Conservation (phyloP, 345 rosid genomes). For the Ceriops tagal region DNA sequence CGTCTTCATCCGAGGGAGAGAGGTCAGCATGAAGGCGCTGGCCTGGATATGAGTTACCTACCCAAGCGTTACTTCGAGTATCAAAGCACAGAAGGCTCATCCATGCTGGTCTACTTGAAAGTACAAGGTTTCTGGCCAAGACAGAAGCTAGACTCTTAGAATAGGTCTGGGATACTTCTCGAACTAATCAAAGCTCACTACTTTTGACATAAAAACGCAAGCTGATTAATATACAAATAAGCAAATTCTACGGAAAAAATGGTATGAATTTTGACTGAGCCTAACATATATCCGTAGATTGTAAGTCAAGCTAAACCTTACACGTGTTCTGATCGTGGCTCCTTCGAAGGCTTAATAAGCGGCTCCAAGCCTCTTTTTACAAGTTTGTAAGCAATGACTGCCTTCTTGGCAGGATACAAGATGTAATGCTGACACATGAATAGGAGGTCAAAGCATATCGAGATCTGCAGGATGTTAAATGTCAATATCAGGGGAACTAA, state of each 20-base stretch:
- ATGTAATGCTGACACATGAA: slow-evolving; percentile 87
- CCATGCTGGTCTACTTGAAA: no score
- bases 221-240: no score
- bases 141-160: no score
- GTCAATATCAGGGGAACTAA: neutral
- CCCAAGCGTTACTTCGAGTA: no score
- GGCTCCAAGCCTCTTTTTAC: slow-evolving; percentile 44
- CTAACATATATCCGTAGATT: slow-evolving; percentile 3
- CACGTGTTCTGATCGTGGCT: slow-evolving; percentile 38
- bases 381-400: slow-evolving; percentile 20
- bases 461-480: slow-evolving; percentile 46
- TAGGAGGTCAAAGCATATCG: slow-evolving; percentile 69
- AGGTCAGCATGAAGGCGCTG: no score
- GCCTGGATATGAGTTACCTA: no score
- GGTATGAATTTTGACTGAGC: neutral
- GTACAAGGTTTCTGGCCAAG: no score
- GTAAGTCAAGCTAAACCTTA: slow-evolving; percentile 14
- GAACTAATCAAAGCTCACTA: no score
- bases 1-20: no score
- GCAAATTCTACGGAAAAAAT: neutral
- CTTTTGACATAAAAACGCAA: no score
- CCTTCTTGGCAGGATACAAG: slow-evolving; percentile 55
- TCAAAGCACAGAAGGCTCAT: no score
- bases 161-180: no score
- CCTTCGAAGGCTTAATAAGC: slow-evolving; percentile 42